A percentile compares a stretch with the other conserved stretches of the same genome.
phyloP scores from a whole-genome alignment of 1,284 basidiomycete species.

The Puccinia novopanici region DNA sequence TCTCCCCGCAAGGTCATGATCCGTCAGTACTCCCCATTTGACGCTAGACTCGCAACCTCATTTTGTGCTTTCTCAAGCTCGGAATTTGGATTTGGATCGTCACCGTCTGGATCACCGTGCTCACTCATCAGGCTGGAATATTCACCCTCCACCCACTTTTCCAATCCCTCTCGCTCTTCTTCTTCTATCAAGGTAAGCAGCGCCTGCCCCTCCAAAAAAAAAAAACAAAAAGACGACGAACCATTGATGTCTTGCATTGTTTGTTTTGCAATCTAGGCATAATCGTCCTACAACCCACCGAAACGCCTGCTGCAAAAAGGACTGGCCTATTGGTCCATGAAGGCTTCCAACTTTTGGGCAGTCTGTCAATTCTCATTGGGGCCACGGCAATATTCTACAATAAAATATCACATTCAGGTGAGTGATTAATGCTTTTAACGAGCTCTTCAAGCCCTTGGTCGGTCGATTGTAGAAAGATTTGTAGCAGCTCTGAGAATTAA shows the following conservation, averaged over 20 bases:
- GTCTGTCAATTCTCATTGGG: conserved; percentile 32
- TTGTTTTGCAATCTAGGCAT: conserved; percentile 30
- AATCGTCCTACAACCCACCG: conserved; percentile 45
- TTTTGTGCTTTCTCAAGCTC: background rate
- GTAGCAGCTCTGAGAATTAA: background rate
- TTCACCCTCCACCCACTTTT: conserved; percentile 49
- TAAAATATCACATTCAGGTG: conserved; percentile 42
- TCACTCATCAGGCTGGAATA: conserved; percentile 39
- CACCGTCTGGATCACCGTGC: conserved; percentile 30
- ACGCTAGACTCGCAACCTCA: no score
- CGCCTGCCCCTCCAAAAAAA: no score
- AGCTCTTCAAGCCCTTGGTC: background rate
- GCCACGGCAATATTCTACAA: conserved; percentile 36
- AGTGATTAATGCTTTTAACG: background rate
- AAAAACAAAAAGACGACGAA: no score
- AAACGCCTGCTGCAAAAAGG: conserved; percentile 27
- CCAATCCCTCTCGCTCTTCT: conserved; percentile 46
- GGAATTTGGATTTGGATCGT: conserved; percentile 43
- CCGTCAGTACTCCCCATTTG: background rate
- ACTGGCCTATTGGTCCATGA: conserved; percentile 37
- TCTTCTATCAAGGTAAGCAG: conserved; percentile 45
- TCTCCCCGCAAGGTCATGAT: no score
- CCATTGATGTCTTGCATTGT: background rate
- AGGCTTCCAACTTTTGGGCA: conserved; percentile 45
- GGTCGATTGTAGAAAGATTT: background rate